phyloP scores from a whole-genome alignment of 176 grass and related monocot genomes.

The Eragrostis curvula region DNA sequence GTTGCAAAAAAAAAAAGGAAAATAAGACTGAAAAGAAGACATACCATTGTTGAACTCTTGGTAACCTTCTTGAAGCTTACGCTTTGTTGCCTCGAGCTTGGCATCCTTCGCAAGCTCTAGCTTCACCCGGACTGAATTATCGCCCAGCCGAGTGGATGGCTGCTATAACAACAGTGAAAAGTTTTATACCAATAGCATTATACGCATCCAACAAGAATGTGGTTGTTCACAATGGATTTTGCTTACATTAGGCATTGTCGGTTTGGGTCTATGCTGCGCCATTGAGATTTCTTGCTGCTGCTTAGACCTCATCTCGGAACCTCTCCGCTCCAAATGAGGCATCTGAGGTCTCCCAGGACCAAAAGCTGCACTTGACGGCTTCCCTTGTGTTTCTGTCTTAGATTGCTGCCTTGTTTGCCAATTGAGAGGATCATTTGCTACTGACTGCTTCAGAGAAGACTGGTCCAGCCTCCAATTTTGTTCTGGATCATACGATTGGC shows the following conservation, averaged over 20 bases:
- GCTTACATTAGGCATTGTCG: conserved; percentile 48
- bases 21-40: neutral
- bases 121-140: conserved; percentile 20
- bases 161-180: conserved; percentile 23
- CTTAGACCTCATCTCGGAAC: neutral
- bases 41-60: conserved; percentile 66
- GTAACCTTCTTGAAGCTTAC: conserved; percentile 74
- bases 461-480: conserved; percentile 53
- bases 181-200: neutral
- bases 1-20: neutral
- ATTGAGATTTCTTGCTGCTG: neutral
- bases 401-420: conserved; percentile 40
- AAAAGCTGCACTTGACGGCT: conserved; percentile 36
- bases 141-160: neutral
- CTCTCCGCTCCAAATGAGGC: neutral
- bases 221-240: neutral
- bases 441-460: conserved; percentile 30
- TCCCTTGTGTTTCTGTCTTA: conserved; percentile 14
- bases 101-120: conserved; percentile 42
- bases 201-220: neutral
- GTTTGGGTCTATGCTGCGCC: conserved; percentile 40
- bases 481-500: conserved; percentile 47
- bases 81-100: conserved; percentile 60
- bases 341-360: conserved; percentile 41
- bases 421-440: neutral